Conservation (phyloP, 257 asterid genomes). For the Fraxinus cuspidata region DNA sequence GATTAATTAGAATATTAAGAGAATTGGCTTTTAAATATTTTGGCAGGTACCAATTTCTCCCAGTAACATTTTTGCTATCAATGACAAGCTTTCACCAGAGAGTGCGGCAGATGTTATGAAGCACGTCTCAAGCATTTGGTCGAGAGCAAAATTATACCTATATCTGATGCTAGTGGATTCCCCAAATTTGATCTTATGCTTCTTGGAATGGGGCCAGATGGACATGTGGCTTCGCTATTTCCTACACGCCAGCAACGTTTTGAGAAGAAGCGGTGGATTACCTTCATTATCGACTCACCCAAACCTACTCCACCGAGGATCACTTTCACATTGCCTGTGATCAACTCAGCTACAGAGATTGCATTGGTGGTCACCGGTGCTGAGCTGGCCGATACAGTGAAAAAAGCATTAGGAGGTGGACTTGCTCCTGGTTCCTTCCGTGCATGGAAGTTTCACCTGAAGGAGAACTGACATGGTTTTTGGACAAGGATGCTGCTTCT, state of each 20-base stretch:
- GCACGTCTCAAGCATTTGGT: slow-evolving; percentile 31
- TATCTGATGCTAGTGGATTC: slow-evolving; percentile 27
- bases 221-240: slow-evolving; percentile 71
- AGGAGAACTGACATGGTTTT: slow-evolving; percentile 39
- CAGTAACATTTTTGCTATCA: slow-evolving; percentile 30
- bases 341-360: slow-evolving; percentile 62
- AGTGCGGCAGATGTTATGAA: slow-evolving; percentile 40
- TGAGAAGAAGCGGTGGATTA: slow-evolving; percentile 65
- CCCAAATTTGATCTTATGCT: slow-evolving; percentile 74
- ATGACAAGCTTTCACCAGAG: slow-evolving; percentile 34
- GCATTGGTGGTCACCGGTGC: slow-evolving; percentile 64
- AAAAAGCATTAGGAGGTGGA: slow-evolving; percentile 20
- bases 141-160: slow-evolving; percentile 24
- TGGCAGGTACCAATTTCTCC: slow-evolving; percentile 35
- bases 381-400: slow-evolving; percentile 49
- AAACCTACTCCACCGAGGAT: slow-evolving; percentile 78
- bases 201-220: slow-evolving; percentile 80
- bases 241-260: slow-evolving; percentile 50
- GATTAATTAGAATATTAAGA: too few species aligned
- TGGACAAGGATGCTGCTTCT: slow-evolving; percentile 43
- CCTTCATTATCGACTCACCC: slow-evolving; percentile 69
- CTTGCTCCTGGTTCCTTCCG: slow-evolving; percentile 22
- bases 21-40: too few species aligned
- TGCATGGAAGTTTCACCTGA: slow-evolving; percentile 37
- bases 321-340: slow-evolving; percentile 71